A percentile compares a stretch with the other conserved stretches of the same genome.
phyloP scores from a whole-genome alignment of 1,284 basidiomycete species.

The Ceratobasidium sp. region DNA sequence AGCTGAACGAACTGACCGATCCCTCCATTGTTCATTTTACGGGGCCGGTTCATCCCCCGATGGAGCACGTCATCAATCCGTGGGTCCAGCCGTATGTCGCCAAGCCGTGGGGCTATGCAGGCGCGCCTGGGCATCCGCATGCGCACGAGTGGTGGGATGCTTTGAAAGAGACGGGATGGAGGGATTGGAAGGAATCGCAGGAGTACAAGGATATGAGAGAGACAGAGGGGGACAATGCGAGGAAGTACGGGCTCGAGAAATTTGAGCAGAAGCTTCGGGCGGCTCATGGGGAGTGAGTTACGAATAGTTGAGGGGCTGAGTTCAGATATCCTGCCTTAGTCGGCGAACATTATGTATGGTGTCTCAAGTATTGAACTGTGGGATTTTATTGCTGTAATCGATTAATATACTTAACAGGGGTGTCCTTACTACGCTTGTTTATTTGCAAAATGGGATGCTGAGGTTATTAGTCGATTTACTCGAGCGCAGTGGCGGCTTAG shows the following conservation, averaged over 20 bases:
- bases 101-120: constrained; percentile 66
- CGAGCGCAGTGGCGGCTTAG: no score
- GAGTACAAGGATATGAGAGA: constrained; percentile 35
- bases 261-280: neutral
- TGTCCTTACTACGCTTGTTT: no score
- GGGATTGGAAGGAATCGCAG: constrained; percentile 49
- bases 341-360: no score
- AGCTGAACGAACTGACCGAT: constrained; percentile 48
- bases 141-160: constrained; percentile 58
- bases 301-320: no score
- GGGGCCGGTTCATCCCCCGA: constrained; percentile 59
- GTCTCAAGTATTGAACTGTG: no score
- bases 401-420: no score
- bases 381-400: no score
- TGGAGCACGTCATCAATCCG: constrained; percentile 59
- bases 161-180: constrained; percentile 57
- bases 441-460: no score
- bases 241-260: neutral
- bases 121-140: constrained; percentile 61
- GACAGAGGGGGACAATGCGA: neutral
- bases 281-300: no score
- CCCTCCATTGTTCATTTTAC: constrained; percentile 65
- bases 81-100: constrained; percentile 61
- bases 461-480: no score
- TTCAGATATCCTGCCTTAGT: no score